Percentiles rank a stretch among this genome's conserved stretches.
These are phyloP conservation scores for Pterula multifida DNA, from an alignment of 1,284 basidiomycete genomes.

Conservation along the genomic window DNA sequence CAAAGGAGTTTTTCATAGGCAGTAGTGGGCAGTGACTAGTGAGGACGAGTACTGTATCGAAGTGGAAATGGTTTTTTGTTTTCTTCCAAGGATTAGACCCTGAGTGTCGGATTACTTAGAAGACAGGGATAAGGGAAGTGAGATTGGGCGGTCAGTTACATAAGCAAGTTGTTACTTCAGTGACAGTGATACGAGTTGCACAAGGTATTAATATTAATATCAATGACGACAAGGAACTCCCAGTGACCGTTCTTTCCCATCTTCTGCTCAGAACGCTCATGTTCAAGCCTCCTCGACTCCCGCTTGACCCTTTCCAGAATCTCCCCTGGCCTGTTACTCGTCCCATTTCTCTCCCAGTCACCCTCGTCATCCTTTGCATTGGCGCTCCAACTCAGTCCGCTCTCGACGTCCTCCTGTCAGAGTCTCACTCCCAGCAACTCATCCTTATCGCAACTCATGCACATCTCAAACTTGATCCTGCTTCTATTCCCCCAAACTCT, in stretches of 20 bases:
- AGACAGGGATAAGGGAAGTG: background rate
- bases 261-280: background rate
- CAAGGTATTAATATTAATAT: too few relatives aligned
- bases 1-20: too few relatives aligned
- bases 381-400: background rate
- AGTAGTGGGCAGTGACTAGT: too few relatives aligned
- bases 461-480: background rate
- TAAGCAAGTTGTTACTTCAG: background rate
- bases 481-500: background rate
- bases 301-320: constrained; percentile 1
- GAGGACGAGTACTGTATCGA: too few relatives aligned
- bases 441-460: background rate
- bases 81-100: too few relatives aligned
- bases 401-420: background rate
- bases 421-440: background rate
- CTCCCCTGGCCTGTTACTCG: background rate
- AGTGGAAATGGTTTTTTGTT: too few relatives aligned
- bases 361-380: background rate
- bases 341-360: background rate
- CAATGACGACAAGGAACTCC: background rate
- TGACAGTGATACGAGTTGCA: background rate
- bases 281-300: background rate
- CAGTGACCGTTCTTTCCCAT: background rate
- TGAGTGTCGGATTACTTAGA: too few relatives aligned
- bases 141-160: background rate